These are phyloP conservation scores for Ophiostoma pallidulum DNA, from an alignment of 2,329 filamentous ascomycete species.

Conservation along the genomic window DNA sequence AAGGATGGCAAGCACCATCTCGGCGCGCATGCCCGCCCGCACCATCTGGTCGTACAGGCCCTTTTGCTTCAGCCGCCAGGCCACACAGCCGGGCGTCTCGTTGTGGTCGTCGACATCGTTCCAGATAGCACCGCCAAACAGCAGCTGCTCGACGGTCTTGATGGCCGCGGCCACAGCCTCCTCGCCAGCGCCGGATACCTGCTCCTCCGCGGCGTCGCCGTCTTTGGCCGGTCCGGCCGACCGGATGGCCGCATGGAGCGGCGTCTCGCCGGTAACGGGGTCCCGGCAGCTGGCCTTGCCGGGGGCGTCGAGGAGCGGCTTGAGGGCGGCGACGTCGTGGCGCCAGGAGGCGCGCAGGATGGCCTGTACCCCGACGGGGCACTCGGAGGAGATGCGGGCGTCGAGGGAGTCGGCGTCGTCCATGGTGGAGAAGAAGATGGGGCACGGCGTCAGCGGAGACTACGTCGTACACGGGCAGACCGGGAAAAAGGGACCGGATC, in stretches of 20 bases:
- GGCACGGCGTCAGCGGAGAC: too few species aligned
- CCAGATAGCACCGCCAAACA: constrained; percentile 90
- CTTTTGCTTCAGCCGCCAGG: constrained; percentile 56
- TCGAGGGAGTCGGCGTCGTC: constrained; percentile 39
- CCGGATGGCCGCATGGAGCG: constrained; percentile 84
- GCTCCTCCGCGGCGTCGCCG: not conserved
- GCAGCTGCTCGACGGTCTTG: constrained; percentile 62
- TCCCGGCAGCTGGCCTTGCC: constrained; percentile 69
- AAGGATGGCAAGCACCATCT: constrained; percentile 73
- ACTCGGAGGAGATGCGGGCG: constrained; percentile 43
- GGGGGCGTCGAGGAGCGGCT: constrained; percentile 55
- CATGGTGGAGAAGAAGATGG: too few species aligned
- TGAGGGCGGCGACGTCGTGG: constrained; percentile 56
- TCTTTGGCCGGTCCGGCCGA: constrained; percentile 25
- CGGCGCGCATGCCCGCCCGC: constrained; percentile 81
- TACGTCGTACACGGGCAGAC: too few species aligned
- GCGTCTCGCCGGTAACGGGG: constrained; percentile 73
- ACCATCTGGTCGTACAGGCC: constrained; percentile 75
- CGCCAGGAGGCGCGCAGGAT: constrained; percentile 47
- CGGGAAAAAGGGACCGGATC: too few species aligned
- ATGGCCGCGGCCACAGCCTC: not conserved
- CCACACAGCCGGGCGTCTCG: constrained; percentile 88
- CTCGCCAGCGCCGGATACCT: constrained; percentile 2
- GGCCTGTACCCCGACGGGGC: constrained; percentile 40
- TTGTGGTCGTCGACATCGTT: constrained; percentile 82